phyloP scores from a whole-genome alignment of 192 early-diverging fungal species.

The Backusella luteola region DNA sequence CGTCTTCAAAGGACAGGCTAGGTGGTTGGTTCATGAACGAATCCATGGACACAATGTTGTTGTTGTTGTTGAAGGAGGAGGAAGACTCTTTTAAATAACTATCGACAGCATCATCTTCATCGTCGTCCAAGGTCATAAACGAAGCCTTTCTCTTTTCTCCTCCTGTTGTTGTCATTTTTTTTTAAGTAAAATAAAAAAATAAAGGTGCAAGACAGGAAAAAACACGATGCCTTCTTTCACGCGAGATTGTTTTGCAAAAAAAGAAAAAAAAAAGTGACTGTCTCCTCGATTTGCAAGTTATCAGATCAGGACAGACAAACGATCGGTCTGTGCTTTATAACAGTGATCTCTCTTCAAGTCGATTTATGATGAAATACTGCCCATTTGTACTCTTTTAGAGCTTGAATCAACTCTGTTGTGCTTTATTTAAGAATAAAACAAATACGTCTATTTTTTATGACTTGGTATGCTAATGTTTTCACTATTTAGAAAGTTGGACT shows the following conservation, averaged over 20 bases:
- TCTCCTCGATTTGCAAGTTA: background rate
- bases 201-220: background rate
- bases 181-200: too few relatives aligned
- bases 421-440: too few relatives aligned
- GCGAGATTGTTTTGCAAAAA: background rate
- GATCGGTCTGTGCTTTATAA: too few relatives aligned
- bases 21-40: background rate
- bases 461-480: too few relatives aligned
- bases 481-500: too few relatives aligned
- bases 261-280: background rate
- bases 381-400: too few relatives aligned
- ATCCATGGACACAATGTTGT: background rate
- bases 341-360: too few relatives aligned
- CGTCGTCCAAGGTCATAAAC: slow-evolving; percentile 5
- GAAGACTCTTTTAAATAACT: background rate
- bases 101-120: background rate
- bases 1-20: background rate
- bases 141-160: background rate
- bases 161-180: background rate
- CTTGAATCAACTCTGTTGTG: too few relatives aligned
- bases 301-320: background rate
- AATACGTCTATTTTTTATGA: too few relatives aligned
- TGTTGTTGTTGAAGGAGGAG: background rate
- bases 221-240: background rate
- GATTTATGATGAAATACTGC: too few relatives aligned